phyloP scores from a whole-genome alignment of 2,329 filamentous ascomycete genomes.

The Cytospora paraplurivora region DNA sequence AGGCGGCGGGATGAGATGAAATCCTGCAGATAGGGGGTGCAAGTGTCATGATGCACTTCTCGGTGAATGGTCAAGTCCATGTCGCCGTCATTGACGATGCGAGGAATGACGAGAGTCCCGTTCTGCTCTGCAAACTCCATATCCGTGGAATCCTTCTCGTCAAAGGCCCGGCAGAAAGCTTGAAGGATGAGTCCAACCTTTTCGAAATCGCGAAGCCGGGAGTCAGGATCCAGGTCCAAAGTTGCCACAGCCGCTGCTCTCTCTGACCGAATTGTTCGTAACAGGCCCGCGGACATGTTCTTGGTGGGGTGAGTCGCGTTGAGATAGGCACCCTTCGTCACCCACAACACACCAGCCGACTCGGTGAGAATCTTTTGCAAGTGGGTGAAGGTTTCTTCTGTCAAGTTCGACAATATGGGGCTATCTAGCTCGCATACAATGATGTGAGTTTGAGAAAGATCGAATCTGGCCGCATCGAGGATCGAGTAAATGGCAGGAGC shows the following conservation, averaged over 20 bases:
- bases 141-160: slow-evolving; percentile 28
- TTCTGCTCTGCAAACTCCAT: slow-evolving; percentile 36
- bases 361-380: slow-evolving; percentile 32
- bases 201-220: slow-evolving; percentile 17
- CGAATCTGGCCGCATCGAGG: slow-evolving; percentile 18
- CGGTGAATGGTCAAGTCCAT: slow-evolving; percentile 35
- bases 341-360: slow-evolving; percentile 40
- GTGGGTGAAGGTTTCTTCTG: slow-evolving; percentile 25
- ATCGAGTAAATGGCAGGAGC: slow-evolving; percentile 27
- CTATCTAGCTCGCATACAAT: slow-evolving; percentile 33
- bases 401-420: slow-evolving; percentile 30
- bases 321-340: slow-evolving; percentile 40
- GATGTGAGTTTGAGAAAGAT: slow-evolving; percentile 29
- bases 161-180: slow-evolving; percentile 29
- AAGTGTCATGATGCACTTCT: slow-evolving; percentile 24
- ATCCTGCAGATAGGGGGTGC: slow-evolving; percentile 31
- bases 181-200: slow-evolving; percentile 31
- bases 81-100: slow-evolving; percentile 32
- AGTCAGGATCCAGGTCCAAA: slow-evolving; percentile 33
- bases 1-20: slow-evolving; percentile 30
- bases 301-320: slow-evolving; percentile 34
- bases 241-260: slow-evolving; percentile 29
- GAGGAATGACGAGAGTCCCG: slow-evolving; percentile 33
- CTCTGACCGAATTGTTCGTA: slow-evolving; percentile 35
- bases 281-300: slow-evolving; percentile 35